Evolutionary conservation across 2,329 filamentous ascomycete genomes (phyloP).

Genomic region (Fusarium praegraminearum): DNA sequence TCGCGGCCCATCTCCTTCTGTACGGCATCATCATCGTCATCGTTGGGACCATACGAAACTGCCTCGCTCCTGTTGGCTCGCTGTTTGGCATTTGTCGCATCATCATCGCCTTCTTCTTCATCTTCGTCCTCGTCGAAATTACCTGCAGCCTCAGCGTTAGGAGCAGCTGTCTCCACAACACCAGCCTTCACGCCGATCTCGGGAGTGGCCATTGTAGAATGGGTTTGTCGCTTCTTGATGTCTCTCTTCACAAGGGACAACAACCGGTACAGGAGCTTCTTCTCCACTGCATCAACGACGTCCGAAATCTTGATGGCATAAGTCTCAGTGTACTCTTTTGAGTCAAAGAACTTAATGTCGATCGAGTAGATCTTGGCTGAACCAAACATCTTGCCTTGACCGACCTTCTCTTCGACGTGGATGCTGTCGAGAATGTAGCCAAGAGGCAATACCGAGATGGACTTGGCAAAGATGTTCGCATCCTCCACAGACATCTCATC

Average conservation of each 20-base stretch:
- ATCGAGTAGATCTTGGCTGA: conserved; percentile 89
- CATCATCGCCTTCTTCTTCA: conserved; percentile 79
- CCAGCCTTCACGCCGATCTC: conserved; percentile 72
- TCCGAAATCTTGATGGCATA: conserved; percentile 86
- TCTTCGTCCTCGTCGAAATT: conserved; percentile 61
- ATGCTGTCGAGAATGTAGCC: conserved; percentile 86
- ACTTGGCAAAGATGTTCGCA: conserved; percentile 86
- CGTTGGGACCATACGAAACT: conserved; percentile 90
- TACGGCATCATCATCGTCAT: conserved; percentile 88
- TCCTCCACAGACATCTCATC: conserved; percentile 76
- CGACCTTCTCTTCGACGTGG: conserved; percentile 82
- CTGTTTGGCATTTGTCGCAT: conserved; percentile 80
- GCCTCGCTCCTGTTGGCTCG: conserved; percentile 82
- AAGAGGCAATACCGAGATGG: conserved; percentile 86
- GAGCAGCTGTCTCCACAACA: conserved; percentile 63
- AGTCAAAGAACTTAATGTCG: conserved; percentile 84
- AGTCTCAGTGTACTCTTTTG: conserved; percentile 83
- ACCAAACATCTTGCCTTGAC: conserved; percentile 73
- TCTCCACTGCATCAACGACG: conserved; percentile 83
- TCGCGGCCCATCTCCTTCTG: conserved; percentile 72
- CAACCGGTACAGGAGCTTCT: conserved; percentile 79
- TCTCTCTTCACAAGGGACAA: conserved; percentile 79
- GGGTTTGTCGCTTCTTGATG: conserved; percentile 81
- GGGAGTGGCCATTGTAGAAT: conserved; percentile 77
- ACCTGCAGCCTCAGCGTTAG: conserved; percentile 50